phyloP scores from a whole-genome alignment of 176 grass and related monocot genomes.

The Typha latifolia region DNA sequence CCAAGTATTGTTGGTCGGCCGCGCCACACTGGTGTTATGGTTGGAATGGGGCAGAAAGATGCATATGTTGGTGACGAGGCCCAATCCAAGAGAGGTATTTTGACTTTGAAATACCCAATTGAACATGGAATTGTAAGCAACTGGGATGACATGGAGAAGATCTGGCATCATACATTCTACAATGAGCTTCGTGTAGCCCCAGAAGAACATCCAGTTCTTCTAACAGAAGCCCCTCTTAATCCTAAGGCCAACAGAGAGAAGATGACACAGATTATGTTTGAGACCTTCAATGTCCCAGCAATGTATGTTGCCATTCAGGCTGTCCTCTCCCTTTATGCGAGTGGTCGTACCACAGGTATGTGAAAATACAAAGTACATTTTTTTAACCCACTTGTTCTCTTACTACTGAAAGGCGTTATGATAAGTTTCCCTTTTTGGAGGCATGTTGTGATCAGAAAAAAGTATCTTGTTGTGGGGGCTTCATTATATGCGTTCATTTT shows the following conservation, averaged over 20 bases:
- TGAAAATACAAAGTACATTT: slow-evolving; percentile 11
- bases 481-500: too few species aligned
- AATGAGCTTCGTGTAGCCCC: slow-evolving; percentile 88
- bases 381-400: neutral
- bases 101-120: slow-evolving; percentile 80
- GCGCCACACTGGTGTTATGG: slow-evolving; percentile 88
- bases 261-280: slow-evolving; percentile 97
- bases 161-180: slow-evolving; percentile 88
- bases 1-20: slow-evolving; percentile 82
- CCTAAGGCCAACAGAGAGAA: slow-evolving; percentile 89
- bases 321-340: slow-evolving; percentile 73
- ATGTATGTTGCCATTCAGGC: slow-evolving; percentile 93
- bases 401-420: neutral
- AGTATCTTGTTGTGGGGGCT: too few species aligned
- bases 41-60: slow-evolving; percentile 88
- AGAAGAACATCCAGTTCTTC: slow-evolving; percentile 77
- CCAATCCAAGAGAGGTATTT: slow-evolving; percentile 82
- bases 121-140: slow-evolving; percentile 86
- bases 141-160: slow-evolving; percentile 94
- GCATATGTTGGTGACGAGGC: slow-evolving; percentile 85
- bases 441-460: too few species aligned
- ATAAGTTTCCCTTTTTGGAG: too few species aligned
- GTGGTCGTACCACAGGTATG: slow-evolving; percentile 82
- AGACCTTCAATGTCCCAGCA: slow-evolving; percentile 71
- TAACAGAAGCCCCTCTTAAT: slow-evolving; percentile 73